Evolutionary conservation across 495 filamentous ascomycete species (phyloP), one percentile per base, ranked within the genome.

Genomic region (Tuber umbilicatum): DNA sequence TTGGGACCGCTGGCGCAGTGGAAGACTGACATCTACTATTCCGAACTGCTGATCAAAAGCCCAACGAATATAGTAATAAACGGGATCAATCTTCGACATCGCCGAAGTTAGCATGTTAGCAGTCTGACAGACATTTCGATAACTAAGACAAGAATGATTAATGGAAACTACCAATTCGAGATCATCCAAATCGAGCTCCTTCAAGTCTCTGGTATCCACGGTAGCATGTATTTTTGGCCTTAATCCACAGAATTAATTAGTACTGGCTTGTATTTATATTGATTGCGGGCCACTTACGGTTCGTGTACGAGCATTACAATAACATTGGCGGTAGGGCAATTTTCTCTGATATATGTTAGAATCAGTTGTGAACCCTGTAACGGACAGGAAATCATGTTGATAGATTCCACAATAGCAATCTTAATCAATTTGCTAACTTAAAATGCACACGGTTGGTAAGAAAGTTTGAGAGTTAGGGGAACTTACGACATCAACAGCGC

Each of bases 1-100:
- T 3, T 84, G 77, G 23, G 84, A 83, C 5, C 89, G 90, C 43
- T 92, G 84, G 76, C 90, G 87, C 75, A 90, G 90, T 0, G 94
- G 94, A 27, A 98, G 88, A 75, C 97, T 98, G 38, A 95, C 89
- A 79, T 99, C 95, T 42, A 98, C 88, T 41, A 99, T 87, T 0
- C 88, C 92, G 80, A 91, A 97, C 35, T 87, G 89, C 68, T 91
- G 88, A 21, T 86, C 83, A 55, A 89, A 81, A 0, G 91, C 92
- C 94, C 94, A 97, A 74, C 91, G 88, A 73, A 96, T 87, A 82
- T 97, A 98, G 3, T 89, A 86, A 79, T 88, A 89, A 41, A 91
- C 86, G 50, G 86, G 86, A 88, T 98, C 94, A 85, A 90, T 86
- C 93, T 97, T 40, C 43, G 12, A 4, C 12, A 68, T 60, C 14